A percentile compares a stretch with the other conserved stretches of the same genome.
Evolutionary conservation across 2,329 filamentous ascomycete species (phyloP).

Genomic region (Penicillium sp.): DNA sequence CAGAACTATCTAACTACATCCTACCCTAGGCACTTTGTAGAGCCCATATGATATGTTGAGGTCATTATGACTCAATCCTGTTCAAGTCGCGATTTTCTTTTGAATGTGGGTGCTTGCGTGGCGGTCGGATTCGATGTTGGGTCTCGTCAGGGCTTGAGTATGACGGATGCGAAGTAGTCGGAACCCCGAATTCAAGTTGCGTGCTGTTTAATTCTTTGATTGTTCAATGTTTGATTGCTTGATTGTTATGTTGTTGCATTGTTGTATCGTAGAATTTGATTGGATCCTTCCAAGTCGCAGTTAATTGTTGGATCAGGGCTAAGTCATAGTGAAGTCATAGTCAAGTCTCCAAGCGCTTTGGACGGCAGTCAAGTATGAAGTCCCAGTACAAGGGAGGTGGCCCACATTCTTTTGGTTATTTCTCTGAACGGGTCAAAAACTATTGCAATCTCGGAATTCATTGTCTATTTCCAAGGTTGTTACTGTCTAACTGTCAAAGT

Average conservation of each 20-base stretch:
- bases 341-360: neutral
- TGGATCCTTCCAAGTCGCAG: neutral
- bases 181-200: neutral
- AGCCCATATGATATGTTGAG: neutral
- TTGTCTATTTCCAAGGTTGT: too few relatives aligned
- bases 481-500: neutral
- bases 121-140: neutral
- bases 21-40: too few relatives aligned
- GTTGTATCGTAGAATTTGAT: neutral
- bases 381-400: neutral
- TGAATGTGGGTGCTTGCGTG: neutral
- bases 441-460: neutral
- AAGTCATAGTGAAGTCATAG: neutral
- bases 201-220: neutral
- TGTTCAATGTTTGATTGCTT: neutral
- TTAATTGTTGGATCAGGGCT: neutral
- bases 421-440: neutral
- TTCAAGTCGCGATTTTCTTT: neutral
- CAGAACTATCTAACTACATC: neutral
- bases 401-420: neutral
- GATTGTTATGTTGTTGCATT: neutral
- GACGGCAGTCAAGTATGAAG: neutral
- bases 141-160: neutral
- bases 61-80: neutral
- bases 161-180: neutral